These are phyloP conservation scores for Salicornia ramosissima DNA, from an alignment of 148 eudicot genomes.

Conservation along the genomic window DNA sequence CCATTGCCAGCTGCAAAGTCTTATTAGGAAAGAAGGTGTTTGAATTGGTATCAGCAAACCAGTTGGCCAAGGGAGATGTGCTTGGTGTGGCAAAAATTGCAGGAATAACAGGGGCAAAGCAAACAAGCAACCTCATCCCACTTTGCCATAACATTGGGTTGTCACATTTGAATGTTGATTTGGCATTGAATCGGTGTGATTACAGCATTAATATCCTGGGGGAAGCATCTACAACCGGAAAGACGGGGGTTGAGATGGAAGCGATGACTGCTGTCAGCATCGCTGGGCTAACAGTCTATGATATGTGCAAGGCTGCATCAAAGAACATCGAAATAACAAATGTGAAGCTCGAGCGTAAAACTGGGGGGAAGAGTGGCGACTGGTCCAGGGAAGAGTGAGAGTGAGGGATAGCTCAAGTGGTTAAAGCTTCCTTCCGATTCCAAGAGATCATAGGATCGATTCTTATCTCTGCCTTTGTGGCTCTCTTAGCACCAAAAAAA, in stretches of 20 bases:
- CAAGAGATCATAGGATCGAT: too few species aligned
- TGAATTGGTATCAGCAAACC: constrained; percentile 79
- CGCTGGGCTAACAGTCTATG: constrained; percentile 88
- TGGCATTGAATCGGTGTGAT: constrained; percentile 49
- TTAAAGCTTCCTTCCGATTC: too few species aligned
- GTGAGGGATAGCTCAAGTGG: too few species aligned
- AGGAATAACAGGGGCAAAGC: constrained; percentile 81
- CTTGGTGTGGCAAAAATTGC: constrained; percentile 86
- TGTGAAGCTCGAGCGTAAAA: constrained; percentile 57
- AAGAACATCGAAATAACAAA: constrained; percentile 68
- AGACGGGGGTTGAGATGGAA: constrained; percentile 99
- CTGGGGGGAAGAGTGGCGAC: constrained; percentile 78
- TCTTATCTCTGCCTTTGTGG: too few species aligned
- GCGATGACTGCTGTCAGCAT: constrained; percentile 80
- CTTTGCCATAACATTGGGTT: constrained; percentile 79
- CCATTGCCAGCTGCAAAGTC: constrained; percentile 84
- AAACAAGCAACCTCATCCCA: constrained; percentile 82
- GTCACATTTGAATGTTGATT: constrained; percentile 62
- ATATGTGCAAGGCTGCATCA: constrained; percentile 98
- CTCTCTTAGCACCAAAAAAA: too few species aligned
- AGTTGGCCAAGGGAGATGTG: constrained; percentile 78
- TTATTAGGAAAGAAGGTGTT: constrained; percentile 64
- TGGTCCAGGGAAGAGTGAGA: constrained; percentile 59
- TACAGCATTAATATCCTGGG: constrained; percentile 66
- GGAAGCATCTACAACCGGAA: constrained; percentile 73